Conservation (phyloP, 768 basidiomycete species). For the Lactarius hengduanensis region DNA sequence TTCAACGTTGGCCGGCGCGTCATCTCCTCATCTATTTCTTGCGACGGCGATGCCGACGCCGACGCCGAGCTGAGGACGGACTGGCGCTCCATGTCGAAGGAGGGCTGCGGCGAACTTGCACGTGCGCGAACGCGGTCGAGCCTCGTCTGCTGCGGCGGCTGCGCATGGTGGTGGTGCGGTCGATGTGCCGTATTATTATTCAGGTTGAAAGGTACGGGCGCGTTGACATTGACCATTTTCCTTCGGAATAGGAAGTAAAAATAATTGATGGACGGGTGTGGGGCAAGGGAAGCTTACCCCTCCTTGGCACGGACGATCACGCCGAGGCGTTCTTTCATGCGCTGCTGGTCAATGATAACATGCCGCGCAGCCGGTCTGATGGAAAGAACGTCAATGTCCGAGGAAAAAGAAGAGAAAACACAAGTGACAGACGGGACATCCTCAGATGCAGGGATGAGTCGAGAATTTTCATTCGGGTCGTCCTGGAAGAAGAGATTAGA, state of each 20-base stretch:
- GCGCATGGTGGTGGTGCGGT: not conserved
- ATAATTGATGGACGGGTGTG: constrained; percentile 2
- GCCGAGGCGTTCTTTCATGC: constrained; percentile 49
- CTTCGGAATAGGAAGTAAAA: constrained; percentile 37
- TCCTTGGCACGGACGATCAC: constrained; percentile 61
- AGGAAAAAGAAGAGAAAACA: no score
- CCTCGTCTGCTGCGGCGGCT: constrained; percentile 23
- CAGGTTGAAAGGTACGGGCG: constrained; percentile 60
- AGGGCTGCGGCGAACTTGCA: constrained; percentile 30
- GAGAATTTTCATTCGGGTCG: constrained; percentile 36
- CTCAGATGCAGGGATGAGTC: constrained; percentile 35
- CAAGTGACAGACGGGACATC: constrained; percentile 33
- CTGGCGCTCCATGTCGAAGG: constrained; percentile 35
- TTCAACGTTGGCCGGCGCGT: constrained; percentile 34
- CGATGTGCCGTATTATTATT: constrained; percentile 38
- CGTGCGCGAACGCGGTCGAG: constrained; percentile 30
- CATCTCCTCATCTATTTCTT: constrained; percentile 34
- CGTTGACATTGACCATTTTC: constrained; percentile 70
- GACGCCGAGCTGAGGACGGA: constrained; percentile 34
- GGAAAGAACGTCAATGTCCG: not conserved
- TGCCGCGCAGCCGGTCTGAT: constrained; percentile 17
- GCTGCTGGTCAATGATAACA: constrained; percentile 46
- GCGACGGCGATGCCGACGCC: constrained; percentile 34
- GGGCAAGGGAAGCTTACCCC: constrained; percentile 42
- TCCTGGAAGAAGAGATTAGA: constrained; percentile 17